Percentiles rank a stretch among this genome's conserved stretches.
Conservation (phyloP, 2,329 filamentous ascomycete genomes). For the Botrytis squamosa region DNA sequence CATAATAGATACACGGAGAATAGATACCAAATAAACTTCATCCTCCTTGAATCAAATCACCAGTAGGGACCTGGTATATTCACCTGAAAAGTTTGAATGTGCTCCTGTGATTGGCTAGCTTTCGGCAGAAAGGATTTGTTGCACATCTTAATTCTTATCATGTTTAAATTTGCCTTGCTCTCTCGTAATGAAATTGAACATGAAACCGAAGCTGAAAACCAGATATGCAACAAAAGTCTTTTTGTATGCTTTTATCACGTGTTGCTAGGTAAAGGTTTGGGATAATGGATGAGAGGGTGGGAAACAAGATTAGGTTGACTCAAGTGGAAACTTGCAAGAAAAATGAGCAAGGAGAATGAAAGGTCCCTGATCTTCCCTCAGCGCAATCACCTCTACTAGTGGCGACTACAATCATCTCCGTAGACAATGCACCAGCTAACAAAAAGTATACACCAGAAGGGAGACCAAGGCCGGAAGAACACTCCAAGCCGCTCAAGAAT, state of each 20-base stretch:
- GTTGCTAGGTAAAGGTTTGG: not conserved
- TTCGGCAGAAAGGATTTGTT: not conserved
- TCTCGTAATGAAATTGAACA: not conserved
- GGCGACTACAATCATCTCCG: slow-evolving; percentile 47
- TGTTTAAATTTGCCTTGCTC: not conserved
- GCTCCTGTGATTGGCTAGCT: not conserved
- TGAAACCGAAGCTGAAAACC: not conserved
- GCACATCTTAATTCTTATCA: not conserved
- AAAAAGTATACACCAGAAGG: slow-evolving; percentile 44
- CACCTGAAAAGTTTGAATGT: slow-evolving; percentile 41
- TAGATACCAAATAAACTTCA: slow-evolving; percentile 46
- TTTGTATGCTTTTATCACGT: not conserved
- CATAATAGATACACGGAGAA: slow-evolving; percentile 5
- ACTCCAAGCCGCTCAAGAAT: slow-evolving; percentile 42
- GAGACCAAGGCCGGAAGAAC: slow-evolving; percentile 44
- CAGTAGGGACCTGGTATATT: slow-evolving; percentile 50
- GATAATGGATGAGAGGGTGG: not conserved
- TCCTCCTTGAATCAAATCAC: slow-evolving; percentile 46
- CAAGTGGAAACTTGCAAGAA: not conserved
- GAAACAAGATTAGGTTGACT: not conserved
- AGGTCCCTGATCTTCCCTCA: slow-evolving; percentile 23
- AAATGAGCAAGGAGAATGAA: not conserved
- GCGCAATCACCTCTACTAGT: slow-evolving; percentile 41
- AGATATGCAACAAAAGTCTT: not conserved
- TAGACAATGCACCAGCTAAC: slow-evolving; percentile 45